These are phyloP conservation scores for Malassezia nana DNA, from an alignment of 1,284 basidiomycete genomes.

Conservation along the genomic window DNA sequence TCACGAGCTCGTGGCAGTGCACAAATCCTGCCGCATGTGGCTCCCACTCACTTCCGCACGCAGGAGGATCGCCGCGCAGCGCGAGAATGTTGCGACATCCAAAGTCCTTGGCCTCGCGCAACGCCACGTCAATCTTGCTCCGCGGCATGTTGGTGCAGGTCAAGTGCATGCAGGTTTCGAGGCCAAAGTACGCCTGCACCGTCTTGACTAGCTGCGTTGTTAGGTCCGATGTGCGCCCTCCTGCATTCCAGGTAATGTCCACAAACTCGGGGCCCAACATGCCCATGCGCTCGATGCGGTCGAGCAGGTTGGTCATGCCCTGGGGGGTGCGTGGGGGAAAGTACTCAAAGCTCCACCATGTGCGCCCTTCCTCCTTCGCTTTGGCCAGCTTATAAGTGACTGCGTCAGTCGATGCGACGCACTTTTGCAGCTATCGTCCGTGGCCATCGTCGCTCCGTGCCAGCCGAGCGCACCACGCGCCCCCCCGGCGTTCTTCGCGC, in stretches of 20 bases:
- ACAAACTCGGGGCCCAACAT: conserved; percentile 91
- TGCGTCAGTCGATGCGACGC: conserved; percentile 5
- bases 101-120: conserved; percentile 79
- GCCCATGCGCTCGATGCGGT: conserved; percentile 96
- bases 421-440: conserved; percentile 15
- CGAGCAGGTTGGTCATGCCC: conserved; percentile 54
- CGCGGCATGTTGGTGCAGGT: conserved; percentile 59
- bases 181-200: conserved; percentile 47
- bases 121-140: conserved; percentile 81
- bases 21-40: conserved; percentile 42
- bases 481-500: neutral
- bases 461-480: neutral
- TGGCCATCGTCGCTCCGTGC: neutral
- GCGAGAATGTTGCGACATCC: conserved; percentile 93
- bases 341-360: conserved; percentile 67
- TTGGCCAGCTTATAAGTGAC: conserved; percentile 46
- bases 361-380: conserved; percentile 43
- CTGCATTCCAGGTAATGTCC: conserved; percentile 98
- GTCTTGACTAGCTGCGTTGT: conserved; percentile 75
- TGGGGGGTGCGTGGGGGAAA: conserved; percentile 90
- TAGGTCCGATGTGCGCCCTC: conserved; percentile 64
- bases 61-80: conserved; percentile 59
- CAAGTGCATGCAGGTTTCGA: conserved; percentile 48
- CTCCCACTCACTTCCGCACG: conserved; percentile 52
- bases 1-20: conserved; percentile 41